phyloP scores from a whole-genome alignment of 805 yeast species.

The Candida alai region DNA sequence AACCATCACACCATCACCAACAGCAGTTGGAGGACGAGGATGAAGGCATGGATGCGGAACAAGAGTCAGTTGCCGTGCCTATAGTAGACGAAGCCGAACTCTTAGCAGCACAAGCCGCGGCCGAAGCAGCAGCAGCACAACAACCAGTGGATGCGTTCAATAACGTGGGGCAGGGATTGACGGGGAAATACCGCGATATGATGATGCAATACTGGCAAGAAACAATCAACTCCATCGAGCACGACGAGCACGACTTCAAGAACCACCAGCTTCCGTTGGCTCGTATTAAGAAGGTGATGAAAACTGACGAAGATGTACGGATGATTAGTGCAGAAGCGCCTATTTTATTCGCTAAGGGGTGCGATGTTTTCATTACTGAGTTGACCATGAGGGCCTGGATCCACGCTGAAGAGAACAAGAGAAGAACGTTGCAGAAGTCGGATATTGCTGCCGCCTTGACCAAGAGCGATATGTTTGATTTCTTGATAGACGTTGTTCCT shows the following conservation, averaged over 20 bases:
- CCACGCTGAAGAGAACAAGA: constrained; percentile 93
- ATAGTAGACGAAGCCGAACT: constrained; percentile 40
- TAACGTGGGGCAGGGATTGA: constrained; percentile 90
- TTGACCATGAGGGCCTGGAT: constrained; percentile 99
- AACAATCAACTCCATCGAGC: constrained; percentile 85
- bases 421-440: constrained; percentile 88
- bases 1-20: constrained; percentile 3
- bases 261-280: constrained; percentile 95
- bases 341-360: constrained; percentile 93
- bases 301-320: constrained; percentile 93
- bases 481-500: constrained; percentile 93
- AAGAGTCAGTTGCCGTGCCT: constrained; percentile 4
- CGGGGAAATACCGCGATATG: constrained; percentile 75
- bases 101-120: constrained; percentile 44
- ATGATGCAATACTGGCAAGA: constrained; percentile 99
- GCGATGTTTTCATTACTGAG: constrained; percentile 96
- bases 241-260: constrained; percentile 85
- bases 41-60: constrained; percentile 5
- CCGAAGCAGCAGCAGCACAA: constrained; percentile 45
- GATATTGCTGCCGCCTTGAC: constrained; percentile 95
- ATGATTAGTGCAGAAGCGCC: constrained; percentile 99
- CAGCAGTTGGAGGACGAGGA: neutral
- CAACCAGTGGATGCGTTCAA: constrained; percentile 63
- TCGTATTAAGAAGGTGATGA: constrained; percentile 95
- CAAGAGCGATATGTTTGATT: constrained; percentile 95